Evolutionary conservation across 495 filamentous ascomycete species (phyloP), one percentile per base, ranked within the genome.

Genomic region (Lasiosphaeris hirsuta): DNA sequence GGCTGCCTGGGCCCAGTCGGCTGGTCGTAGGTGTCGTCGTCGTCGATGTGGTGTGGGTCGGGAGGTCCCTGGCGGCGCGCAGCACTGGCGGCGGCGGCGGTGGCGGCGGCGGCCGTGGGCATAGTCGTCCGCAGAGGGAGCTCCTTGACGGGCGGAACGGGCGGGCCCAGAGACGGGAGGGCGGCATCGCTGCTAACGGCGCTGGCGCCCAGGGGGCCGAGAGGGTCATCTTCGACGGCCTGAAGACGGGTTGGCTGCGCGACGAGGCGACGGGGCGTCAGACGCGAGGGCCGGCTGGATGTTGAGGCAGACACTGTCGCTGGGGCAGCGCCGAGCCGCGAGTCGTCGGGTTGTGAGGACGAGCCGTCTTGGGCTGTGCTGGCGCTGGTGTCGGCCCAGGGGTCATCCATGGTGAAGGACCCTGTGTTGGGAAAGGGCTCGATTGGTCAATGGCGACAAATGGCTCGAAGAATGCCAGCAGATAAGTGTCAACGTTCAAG

Each of bases 161-260:
- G 94, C n/a, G 92, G 91, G 39, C 52, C 60, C 49, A 58, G 54
- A 11, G 61, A 55, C 48, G 71, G 65, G 30, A 73, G 65, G n/a
- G 59, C 69, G 42, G 71, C 70, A 45, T 76, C 72, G 56, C 67
- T 61, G 41, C 80, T 74, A 42, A 81, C 85, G 55, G 86, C 81
- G 18, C 87, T 46, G 51, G 94, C 90, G 38, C 94, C 95, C 33
- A 98, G 81, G n/a, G 94, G 94, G 33, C 94, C 95, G 48, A 96
- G 79, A 42, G 90, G 87, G 68, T 96, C 90, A 50, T 80, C 76
- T 64, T 93, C 90, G 58, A 96, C 86, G 35, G 90, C 90, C 75
- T 97, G 88, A 46, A 97, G 81, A 42, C 84, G 84, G 39, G 90
- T 95, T 36, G 88, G 81, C 68, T 94, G 90, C 39, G 89, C 86